These are phyloP conservation scores for Lagenidium giganteum DNA, from an alignment of 352 stramenopile species.

Conservation along the genomic window DNA sequence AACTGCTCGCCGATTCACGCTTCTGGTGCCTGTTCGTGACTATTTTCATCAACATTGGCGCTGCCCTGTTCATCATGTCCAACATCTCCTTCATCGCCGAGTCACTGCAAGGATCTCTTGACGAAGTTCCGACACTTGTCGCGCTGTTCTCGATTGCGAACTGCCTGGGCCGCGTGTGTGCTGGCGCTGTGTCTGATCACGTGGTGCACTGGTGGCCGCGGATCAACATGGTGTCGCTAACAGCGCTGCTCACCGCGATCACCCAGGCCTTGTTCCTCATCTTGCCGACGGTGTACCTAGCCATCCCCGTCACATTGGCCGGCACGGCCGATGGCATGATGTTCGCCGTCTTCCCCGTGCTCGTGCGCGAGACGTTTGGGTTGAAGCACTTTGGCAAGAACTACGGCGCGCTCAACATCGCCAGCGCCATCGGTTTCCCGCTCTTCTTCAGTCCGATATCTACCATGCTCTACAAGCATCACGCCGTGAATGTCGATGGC, in stretches of 20 bases:
- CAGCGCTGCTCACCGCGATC: slow-evolving; percentile 46
- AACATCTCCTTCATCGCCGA: slow-evolving; percentile 81
- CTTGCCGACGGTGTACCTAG: slow-evolving; percentile 30
- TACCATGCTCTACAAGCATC: slow-evolving; percentile 50
- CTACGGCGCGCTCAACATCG: slow-evolving; percentile 68
- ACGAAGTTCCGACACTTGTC: slow-evolving; percentile 62
- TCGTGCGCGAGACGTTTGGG: slow-evolving; percentile 70
- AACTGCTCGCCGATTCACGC: slow-evolving; percentile 36
- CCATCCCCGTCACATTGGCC: slow-evolving; percentile 50
- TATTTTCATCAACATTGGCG: slow-evolving; percentile 68
- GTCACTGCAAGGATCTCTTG: slow-evolving; percentile 30
- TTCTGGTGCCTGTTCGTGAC: slow-evolving; percentile 72
- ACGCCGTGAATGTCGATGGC: slow-evolving; percentile 25
- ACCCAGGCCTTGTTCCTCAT: slow-evolving; percentile 58
- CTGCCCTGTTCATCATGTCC: slow-evolving; percentile 71
- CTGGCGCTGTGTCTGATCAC: slow-evolving; percentile 57
- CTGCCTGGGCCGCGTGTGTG: slow-evolving; percentile 41
- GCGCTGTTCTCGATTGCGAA: slow-evolving; percentile 70
- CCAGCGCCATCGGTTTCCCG: slow-evolving; percentile 68
- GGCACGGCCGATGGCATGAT: slow-evolving; percentile 68
- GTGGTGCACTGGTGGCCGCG: slow-evolving; percentile 41
- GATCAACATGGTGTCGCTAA: slow-evolving; percentile 53
- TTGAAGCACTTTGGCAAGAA: slow-evolving; percentile 73
- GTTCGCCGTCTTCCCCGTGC: slow-evolving; percentile 62
- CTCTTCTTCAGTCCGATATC: slow-evolving; percentile 66